Base-by-base conservation (phyloP, 805 yeast species). In the Metschnikowia hibisci region DNA sequence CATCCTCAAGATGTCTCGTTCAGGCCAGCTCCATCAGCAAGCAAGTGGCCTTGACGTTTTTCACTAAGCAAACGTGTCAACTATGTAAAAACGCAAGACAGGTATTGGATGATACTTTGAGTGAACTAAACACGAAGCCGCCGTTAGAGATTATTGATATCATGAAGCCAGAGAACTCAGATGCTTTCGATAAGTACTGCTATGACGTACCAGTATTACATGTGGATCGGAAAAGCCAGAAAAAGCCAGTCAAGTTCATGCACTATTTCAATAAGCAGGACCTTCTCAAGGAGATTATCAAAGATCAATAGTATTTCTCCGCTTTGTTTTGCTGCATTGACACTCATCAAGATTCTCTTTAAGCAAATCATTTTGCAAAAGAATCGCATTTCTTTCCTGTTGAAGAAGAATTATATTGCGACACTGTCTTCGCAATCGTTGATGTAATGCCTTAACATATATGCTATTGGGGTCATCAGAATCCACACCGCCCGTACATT, bases 121-220 rank as follows among this genome's bases (percentile, higher is more conserved):
- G 61, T 12, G 59, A 63, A 29, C 56, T 58, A 9, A 53, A 66
- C 2, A 43, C 47, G 28, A 52, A 57, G 4, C 51, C 74, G 2
- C 51, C 63, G 6, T 57, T 79, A 41, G 59, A 63, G 3, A 62
- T 68, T 10, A 64, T 82, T 3, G 86, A 85, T 56, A 84, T 85
- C 26, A 76, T 76, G 59, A 66, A 71, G 22, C 78, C 80, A 0
- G 73, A 74, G 41, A 81, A 84, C 54, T 66, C 74, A 37, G 66
- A 71, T 37, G 84, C 87, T 82, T 83, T 81, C 72, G 86, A 83
- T 40, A 69, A 73, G 47, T 85, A 84, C 52, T 79, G 89, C 52
- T 84, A 80, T 57, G 95, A 85, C 56, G 83, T 85, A 5, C 95
- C 95, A 0, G 95, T 85, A 0, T 56, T 85, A 32, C 90, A 85